phyloP scores from a whole-genome alignment of 2,329 filamentous ascomycete genomes.

The Polytolypa hystricis region DNA sequence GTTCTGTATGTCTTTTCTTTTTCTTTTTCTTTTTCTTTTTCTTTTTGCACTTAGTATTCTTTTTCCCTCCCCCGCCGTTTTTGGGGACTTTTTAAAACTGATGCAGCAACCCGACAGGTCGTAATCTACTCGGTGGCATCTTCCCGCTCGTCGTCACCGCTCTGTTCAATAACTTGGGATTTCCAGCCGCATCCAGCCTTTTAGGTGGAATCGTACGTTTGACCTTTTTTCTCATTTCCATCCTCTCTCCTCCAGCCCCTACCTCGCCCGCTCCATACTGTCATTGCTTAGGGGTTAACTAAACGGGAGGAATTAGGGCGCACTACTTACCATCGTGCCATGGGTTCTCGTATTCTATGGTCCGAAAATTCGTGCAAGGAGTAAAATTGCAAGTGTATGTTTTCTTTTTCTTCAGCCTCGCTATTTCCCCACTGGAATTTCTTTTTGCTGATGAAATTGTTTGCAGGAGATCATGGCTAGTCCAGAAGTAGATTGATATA shows the following conservation, averaged over 20 bases:
- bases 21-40: not conserved
- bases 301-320: slow-evolving; percentile 26
- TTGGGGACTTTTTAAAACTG: too few species aligned
- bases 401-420: slow-evolving; percentile 11
- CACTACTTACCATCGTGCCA: slow-evolving; percentile 63
- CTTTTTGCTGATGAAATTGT: slow-evolving; percentile 1
- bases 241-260: not conserved
- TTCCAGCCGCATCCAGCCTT: slow-evolving; percentile 59
- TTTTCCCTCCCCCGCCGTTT: too few species aligned
- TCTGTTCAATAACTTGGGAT: slow-evolving; percentile 63
- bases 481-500: too few species aligned
- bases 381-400: slow-evolving; percentile 59
- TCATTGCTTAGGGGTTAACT: too few species aligned
- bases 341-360: slow-evolving; percentile 78
- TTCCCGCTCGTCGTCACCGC: slow-evolving; percentile 67
- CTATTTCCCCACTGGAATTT: not conserved
- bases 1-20: slow-evolving; percentile 45
- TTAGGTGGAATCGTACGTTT: slow-evolving; percentile 58
- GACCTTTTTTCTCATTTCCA: not conserved
- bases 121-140: slow-evolving; percentile 69
- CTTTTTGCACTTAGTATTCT: too few species aligned
- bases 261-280: too few species aligned
- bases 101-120: too few species aligned
- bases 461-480: slow-evolving; percentile 10
- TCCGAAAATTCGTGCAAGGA: slow-evolving; percentile 60